phyloP scores from a whole-genome alignment of 1,284 basidiomycete species.

The Cutaneotrichosporon sp. region DNA sequence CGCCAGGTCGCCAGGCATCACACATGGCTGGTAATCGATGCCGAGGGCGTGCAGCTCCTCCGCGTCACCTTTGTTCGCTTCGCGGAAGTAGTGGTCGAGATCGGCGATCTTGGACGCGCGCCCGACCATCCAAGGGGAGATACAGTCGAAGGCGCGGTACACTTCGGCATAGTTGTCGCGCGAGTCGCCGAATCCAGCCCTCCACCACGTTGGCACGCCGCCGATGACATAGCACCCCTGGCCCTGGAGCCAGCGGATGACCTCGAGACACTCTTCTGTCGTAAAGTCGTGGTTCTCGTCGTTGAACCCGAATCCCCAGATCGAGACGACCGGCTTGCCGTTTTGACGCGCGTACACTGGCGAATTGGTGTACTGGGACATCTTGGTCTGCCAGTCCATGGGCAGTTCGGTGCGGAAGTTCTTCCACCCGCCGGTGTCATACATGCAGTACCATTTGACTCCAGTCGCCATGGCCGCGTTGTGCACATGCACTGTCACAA shows the following conservation, averaged over 20 bases:
- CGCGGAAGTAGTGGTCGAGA: constrained; percentile 12
- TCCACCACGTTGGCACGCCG: constrained; percentile 22
- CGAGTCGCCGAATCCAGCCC: constrained; percentile 10
- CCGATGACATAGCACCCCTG: constrained; percentile 15
- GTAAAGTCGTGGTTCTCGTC: constrained; percentile 11
- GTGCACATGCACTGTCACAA: constrained; percentile 5
- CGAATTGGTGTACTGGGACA: constrained; percentile 6
- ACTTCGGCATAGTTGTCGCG: constrained; percentile 10
- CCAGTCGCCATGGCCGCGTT: constrained; percentile 10
- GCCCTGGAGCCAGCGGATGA: constrained; percentile 16
- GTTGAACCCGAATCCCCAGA: constrained; percentile 23
- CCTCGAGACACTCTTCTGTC: constrained; percentile 10
- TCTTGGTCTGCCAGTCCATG: constrained; percentile 16
- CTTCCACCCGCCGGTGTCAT: constrained; percentile 16
- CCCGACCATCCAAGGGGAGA: constrained; percentile 23
- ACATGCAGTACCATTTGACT: constrained; percentile 23
- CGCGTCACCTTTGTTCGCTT: constrained; percentile 9
- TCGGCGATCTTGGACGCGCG: constrained; percentile 10
- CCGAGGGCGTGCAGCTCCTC: constrained; percentile 6
- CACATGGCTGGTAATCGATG: constrained; percentile 20
- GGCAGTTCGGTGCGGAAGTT: constrained; percentile 11
- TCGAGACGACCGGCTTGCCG: constrained; percentile 18
- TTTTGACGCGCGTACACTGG: constrained; percentile 15
- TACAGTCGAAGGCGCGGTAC: constrained; percentile 16
- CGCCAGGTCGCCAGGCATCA: constrained; percentile 20